Evolutionary conservation across 148 eudicot species (phyloP).

Genomic region (Chenopodium album): DNA sequence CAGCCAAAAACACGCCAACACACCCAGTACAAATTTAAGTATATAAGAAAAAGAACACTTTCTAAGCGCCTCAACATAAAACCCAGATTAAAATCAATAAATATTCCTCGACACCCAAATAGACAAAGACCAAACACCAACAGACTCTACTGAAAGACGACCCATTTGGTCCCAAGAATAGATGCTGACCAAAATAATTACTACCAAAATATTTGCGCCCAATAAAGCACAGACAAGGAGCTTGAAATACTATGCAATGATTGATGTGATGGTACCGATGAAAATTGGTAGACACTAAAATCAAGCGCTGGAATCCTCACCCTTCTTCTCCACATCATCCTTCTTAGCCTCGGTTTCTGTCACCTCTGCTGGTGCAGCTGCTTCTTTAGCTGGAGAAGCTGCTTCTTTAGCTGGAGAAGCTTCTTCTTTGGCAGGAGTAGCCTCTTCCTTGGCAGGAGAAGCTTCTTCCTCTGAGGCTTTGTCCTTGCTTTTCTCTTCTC

Average conservation of each 20-base stretch:
- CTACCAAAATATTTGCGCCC: slow-evolving; percentile 13
- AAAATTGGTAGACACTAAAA: slow-evolving; percentile 16
- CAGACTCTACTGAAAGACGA: slow-evolving; percentile 6
- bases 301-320: slow-evolving; percentile 37
- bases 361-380: slow-evolving; percentile 33
- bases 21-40: slow-evolving; percentile 19
- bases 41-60: slow-evolving; percentile 9
- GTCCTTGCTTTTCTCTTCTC: slow-evolving; percentile 42
- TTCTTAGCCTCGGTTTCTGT: slow-evolving; percentile 31
- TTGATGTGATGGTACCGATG: neutral
- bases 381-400: slow-evolving; percentile 20
- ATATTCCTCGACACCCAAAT: slow-evolving; percentile 15
- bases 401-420: slow-evolving; percentile 4
- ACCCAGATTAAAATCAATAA: slow-evolving; percentile 13
- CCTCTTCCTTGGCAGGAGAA: slow-evolving; percentile 18
- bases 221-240: slow-evolving; percentile 14
- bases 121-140: slow-evolving; percentile 5
- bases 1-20: slow-evolving; percentile 27
- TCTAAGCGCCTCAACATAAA: neutral
- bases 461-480: slow-evolving; percentile 33
- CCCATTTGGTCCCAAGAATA: slow-evolving; percentile 12
- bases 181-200: slow-evolving; percentile 11
- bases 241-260: neutral
- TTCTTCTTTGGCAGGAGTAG: neutral
- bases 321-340: slow-evolving; percentile 38